Evolutionary conservation across 1,284 basidiomycete genomes (phyloP).

Genomic region (Coriolopsis trogii): DNA sequence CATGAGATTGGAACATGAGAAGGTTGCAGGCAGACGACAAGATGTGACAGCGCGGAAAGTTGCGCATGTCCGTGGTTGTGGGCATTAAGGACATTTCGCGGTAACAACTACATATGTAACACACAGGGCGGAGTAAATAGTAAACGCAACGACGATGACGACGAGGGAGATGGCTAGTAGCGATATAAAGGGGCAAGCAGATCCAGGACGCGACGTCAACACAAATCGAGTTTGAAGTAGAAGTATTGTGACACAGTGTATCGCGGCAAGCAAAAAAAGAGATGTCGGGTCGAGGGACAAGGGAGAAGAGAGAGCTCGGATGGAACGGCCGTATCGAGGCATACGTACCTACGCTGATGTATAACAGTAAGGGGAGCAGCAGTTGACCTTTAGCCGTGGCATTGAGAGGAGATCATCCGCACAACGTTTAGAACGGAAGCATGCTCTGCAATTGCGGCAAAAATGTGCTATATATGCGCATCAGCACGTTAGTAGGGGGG

Average conservation of each 20-base stretch:
- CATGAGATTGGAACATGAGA: no score
- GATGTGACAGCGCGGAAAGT: no score
- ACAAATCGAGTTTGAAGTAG: slow-evolving; percentile 5
- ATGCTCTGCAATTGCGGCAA: slow-evolving; percentile 28
- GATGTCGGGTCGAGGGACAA: background rate
- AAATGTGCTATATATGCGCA: slow-evolving; percentile 29
- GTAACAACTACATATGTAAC: slow-evolving; percentile 24
- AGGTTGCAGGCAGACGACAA: no score
- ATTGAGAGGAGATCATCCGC: no score
- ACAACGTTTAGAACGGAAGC: slow-evolving; percentile 15
- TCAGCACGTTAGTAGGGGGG: background rate
- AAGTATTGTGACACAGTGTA: slow-evolving; percentile 15
- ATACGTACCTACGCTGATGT: slow-evolving; percentile 3
- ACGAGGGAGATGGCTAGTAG: slow-evolving; percentile 10
- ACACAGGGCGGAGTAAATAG: slow-evolving; percentile 15
- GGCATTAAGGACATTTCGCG: slow-evolving; percentile 20
- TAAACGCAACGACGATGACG: background rate
- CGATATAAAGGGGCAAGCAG: slow-evolving; percentile 26
- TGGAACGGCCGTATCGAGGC: slow-evolving; percentile 7
- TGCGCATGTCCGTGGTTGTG: no score
- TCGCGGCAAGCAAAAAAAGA: slow-evolving; percentile 5
- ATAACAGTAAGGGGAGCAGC: no score
- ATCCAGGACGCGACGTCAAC: slow-evolving; percentile 13
- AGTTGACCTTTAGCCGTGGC: no score
- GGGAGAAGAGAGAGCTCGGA: background rate